Conservation (phyloP, 352 stramenopile species). For the Chrysophaeum taylorii region DNA sequence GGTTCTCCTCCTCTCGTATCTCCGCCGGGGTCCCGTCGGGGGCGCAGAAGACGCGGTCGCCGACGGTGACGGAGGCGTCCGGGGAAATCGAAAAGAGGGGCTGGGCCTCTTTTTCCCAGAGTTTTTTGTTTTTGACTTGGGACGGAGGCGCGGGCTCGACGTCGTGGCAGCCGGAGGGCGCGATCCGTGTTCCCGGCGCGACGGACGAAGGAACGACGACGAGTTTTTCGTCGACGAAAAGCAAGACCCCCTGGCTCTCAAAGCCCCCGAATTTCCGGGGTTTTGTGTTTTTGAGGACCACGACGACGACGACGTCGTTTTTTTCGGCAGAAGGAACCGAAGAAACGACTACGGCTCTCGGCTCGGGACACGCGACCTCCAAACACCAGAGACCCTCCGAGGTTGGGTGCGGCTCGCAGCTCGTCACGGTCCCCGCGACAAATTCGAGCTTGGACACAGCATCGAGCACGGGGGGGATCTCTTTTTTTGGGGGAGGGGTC, state of each 20-base stretch:
- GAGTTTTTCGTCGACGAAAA: neutral
- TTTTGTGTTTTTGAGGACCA: conserved; percentile 2
- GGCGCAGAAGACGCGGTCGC: neutral
- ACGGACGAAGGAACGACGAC: neutral
- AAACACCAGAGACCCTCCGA: neutral
- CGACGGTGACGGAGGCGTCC: neutral
- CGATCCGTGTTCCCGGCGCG: neutral
- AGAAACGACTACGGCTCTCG: too few species aligned
- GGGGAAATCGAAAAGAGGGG: neutral
- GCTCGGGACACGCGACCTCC: neutral
- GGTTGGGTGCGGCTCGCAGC: neutral
- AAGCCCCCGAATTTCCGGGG: neutral
- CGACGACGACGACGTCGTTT: neutral
- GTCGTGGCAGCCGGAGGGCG: neutral
- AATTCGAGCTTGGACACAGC: conserved; percentile 1
- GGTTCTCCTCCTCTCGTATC: neutral
- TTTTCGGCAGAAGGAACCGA: too few species aligned
- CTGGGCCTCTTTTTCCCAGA: neutral
- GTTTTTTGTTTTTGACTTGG: conserved; percentile 15
- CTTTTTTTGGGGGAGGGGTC: conserved; percentile 9
- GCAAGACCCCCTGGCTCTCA: neutral
- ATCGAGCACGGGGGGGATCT: neutral
- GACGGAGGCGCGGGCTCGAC: neutral
- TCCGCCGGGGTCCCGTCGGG: neutral
- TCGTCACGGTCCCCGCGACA: neutral